Base-by-base conservation (phyloP, 306 rosid species). In the Gastrolobium bilobum region DNA sequence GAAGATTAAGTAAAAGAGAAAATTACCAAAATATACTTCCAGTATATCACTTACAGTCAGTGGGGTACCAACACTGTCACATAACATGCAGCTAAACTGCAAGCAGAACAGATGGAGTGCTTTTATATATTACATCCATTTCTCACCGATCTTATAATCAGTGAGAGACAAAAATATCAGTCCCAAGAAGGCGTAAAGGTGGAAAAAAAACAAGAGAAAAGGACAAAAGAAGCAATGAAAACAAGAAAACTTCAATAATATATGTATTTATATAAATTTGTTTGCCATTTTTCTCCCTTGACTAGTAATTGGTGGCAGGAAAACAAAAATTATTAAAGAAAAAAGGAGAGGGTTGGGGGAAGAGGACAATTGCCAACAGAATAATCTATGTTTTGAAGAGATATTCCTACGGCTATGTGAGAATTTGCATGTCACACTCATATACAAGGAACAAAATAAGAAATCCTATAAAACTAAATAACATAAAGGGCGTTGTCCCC, bases 341-440 rank as follows among this genome's bases (percentile, higher is more conserved):
- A 34, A 14, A 14, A 35, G 10, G 11, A 30, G 11, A 35, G 59
- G 11, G 14, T 0, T 47, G 47, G 26, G 33, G 10, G 53, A 78
- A 52, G 58, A 80, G 40, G 31, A 80, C 74, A 72, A 33, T 53
- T 73, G 60, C 42, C 61, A 40, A 52, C 15, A 34, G 70, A 52
- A 73, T 65, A 66, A 40, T 73, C 61, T n/a, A 11, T n/a, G 34
- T 14, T 46, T 31, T 4, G 26, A 81, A 59, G 66, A 58, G 81
- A 75, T 68, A 80, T 80, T 58, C 68, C 56, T 73, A 6, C 54
- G 30, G 60, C 8, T 68, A 7, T 15, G 67, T 30, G 44, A 34
- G 10, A 59, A 31, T 52, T 6, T 62, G 31, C 53, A 10, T 63
- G 54, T 26, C 73, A 64, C 6, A 38, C 51, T 62, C 4, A 15